Base-by-base conservation (phyloP, 805 yeast genomes). In the Lipomyces orientalis region DNA sequence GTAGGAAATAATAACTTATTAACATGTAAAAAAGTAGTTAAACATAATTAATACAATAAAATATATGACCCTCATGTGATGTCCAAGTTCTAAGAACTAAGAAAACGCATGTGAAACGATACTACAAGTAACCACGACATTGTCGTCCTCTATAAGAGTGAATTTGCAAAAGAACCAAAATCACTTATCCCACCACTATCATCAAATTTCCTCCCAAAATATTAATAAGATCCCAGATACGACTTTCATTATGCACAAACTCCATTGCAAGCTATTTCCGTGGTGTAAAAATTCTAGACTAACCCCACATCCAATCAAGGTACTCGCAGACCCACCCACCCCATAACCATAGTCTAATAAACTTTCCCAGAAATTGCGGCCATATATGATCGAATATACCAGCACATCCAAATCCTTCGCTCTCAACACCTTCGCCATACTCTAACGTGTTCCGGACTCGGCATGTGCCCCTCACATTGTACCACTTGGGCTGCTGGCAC, bases 401-500 rank as follows among this genome's bases (percentile, higher is more conserved):
- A 1, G 96, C 97, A 77, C 97, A 93, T 69, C 89, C 84, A 70
- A 89, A 90, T 1, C 93, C 94, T 76, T 93, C 97, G 68, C 88
- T 86, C 75, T 94, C 98, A 9, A 91, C 85, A 2, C 98, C 98
- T 71, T 89, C 86, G 0, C 98, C 98, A 82, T 89, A 86, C 69
- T 90, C 87, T 62, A 89, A 85, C 73, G 87, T 86, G 64, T 86
- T 82, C 65, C 97, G 82, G 6, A 93, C 87, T 10, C 90, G 90
- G 79, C 99, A 94, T 1, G 92, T 89, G 65, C 86, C 84, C 87
- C 91, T 85, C 73, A 91, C 83, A 75, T 94, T 93, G 95, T 97
- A 94, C 97, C 97, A 92, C 76, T 91, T 93, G 69, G 87, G 82
- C 46, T 93, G 80, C 76, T 93, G 96, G 76, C 99, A 94, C 0